Evolutionary conservation across 208 protist genomes (phyloP).

Genomic region (Leishmania guyanensis): DNA sequence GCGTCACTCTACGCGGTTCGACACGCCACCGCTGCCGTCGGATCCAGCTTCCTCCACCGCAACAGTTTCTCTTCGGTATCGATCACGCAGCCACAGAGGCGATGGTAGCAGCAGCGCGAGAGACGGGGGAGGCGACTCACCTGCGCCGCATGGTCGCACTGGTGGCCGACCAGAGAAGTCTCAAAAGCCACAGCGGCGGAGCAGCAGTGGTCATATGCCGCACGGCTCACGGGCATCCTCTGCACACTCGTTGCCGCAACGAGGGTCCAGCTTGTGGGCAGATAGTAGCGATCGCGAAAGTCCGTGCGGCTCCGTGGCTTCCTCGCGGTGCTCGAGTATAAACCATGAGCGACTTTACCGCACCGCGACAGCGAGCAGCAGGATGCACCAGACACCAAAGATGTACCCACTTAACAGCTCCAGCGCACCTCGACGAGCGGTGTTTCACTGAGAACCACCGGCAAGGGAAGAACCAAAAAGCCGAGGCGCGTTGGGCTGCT

Average conservation of each 20-base stretch:
- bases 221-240: slow-evolving; percentile 19
- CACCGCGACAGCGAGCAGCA: slow-evolving; percentile 70
- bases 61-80: background rate
- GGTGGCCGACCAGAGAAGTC: slow-evolving; percentile 35
- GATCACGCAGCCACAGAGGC: background rate
- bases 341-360: slow-evolving; percentile 69
- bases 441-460: slow-evolving; percentile 45
- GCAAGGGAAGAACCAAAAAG: background rate
- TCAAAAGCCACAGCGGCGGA: slow-evolving; percentile 7
- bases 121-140: slow-evolving; percentile 48
- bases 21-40: slow-evolving; percentile 30
- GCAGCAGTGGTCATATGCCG: slow-evolving; percentile 11
- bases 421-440: slow-evolving; percentile 36
- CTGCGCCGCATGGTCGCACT: slow-evolving; percentile 53
- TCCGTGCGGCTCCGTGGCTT: slow-evolving; percentile 36
- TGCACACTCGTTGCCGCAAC: slow-evolving; percentile 14
- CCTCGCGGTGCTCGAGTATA: slow-evolving; percentile 26
- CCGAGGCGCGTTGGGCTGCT: background rate
- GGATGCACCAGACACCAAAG: slow-evolving; percentile 33
- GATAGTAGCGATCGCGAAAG: slow-evolving; percentile 18
- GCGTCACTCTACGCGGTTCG: slow-evolving; percentile 33
- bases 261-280: slow-evolving; percentile 21
- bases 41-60: background rate
- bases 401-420: slow-evolving; percentile 3
- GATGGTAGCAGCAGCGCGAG: slow-evolving; percentile 5